These are phyloP conservation scores for Alternaria viburni DNA, from an alignment of 2,329 filamentous ascomycete genomes.

Conservation along the genomic window DNA sequence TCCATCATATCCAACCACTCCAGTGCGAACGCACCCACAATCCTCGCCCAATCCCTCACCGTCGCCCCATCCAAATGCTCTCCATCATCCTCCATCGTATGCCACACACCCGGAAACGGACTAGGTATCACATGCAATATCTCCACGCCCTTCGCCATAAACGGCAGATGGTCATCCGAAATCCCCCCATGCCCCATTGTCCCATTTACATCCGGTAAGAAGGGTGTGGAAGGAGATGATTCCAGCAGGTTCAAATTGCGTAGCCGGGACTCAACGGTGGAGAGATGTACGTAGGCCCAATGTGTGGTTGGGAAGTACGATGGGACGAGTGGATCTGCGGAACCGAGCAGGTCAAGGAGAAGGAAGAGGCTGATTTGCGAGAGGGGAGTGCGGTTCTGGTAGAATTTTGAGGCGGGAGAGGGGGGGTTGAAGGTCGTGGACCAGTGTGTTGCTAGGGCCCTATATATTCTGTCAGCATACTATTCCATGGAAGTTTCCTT, in stretches of 20 bases:
- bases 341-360: conserved; percentile 86
- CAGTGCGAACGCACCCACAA: conserved; percentile 81
- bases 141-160: conserved; percentile 84
- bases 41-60: conserved; percentile 84
- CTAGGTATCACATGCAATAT: conserved; percentile 87
- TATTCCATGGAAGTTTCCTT: background rate
- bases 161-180: conserved; percentile 90
- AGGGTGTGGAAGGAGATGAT: conserved; percentile 58
- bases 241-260: conserved; percentile 71
- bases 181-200: conserved; percentile 55
- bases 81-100: conserved; percentile 81
- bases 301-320: conserved; percentile 91
- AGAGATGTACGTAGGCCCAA: conserved; percentile 86
- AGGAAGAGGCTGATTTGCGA: conserved; percentile 86
- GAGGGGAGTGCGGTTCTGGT: conserved; percentile 72
- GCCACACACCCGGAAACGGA: conserved; percentile 86
- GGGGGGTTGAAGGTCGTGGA: conserved; percentile 72
- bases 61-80: conserved; percentile 81
- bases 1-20: conserved; percentile 90
- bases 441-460: conserved; percentile 81
- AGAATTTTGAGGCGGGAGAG: conserved; percentile 61
- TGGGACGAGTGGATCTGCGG: conserved; percentile 71
- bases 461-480: conserved; percentile 7
- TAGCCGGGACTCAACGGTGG: conserved; percentile 74
- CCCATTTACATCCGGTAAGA: conserved; percentile 55